These are phyloP conservation scores for Kwoniella pini DNA, from an alignment of 768 basidiomycete genomes.

Conservation along the genomic window DNA sequence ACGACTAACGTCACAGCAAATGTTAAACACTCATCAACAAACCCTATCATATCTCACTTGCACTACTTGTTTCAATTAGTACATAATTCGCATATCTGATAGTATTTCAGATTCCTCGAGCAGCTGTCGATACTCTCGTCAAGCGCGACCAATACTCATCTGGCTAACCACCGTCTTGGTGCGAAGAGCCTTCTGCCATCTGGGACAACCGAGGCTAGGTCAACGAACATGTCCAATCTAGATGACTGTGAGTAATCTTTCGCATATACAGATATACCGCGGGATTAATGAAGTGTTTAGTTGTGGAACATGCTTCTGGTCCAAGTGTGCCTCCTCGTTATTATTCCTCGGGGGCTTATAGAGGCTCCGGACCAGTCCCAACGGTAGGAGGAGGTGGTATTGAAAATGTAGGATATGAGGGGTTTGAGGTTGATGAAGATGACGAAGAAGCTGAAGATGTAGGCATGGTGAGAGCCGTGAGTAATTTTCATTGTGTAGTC, in stretches of 20 bases:
- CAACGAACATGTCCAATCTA: constrained; percentile 36
- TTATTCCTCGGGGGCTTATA: constrained; percentile 25
- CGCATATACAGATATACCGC: not conserved
- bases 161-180: too few relatives aligned
- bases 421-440: constrained; percentile 75
- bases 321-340: constrained; percentile 55
- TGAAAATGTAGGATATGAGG: constrained; percentile 71
- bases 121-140: too few relatives aligned
- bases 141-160: too few relatives aligned
- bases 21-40: not conserved
- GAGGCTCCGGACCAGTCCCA: constrained; percentile 39
- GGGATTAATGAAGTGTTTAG: constrained; percentile 56
- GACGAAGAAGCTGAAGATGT: constrained; percentile 50
- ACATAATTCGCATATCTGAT: too few relatives aligned
- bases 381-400: constrained; percentile 48
- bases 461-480: constrained; percentile 60
- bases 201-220: not conserved
- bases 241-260: constrained; percentile 37
- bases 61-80: too few relatives aligned
- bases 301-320: constrained; percentile 78
- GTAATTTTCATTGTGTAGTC: constrained; percentile 34
- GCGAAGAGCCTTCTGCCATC: too few relatives aligned
- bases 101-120: too few relatives aligned
- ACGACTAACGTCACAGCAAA: not conserved
- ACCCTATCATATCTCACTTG: too few relatives aligned